Evolutionary conservation across 2,329 filamentous ascomycete species (phyloP), one percentile per base, ranked within the genome.

Genomic region (Cladosporium sp.): DNA sequence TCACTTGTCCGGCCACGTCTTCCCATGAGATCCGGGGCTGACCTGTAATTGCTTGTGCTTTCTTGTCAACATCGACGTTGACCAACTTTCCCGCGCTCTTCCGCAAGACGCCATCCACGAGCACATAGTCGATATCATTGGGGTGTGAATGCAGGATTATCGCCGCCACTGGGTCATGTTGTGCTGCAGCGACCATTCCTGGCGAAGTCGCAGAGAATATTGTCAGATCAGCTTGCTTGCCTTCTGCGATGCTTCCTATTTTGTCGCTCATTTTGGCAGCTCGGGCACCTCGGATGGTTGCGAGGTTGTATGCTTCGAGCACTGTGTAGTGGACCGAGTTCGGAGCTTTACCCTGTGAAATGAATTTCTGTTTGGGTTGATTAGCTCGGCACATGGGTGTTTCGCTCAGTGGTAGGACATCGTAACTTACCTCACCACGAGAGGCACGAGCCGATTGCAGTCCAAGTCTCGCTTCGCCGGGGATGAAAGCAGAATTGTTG

Each of bases 231-330:
- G 80, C 80, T 34, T 69, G 66, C 59, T 76, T 76, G 0, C 78
- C 78, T 12, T 73, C 74, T n/a, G 67, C 67, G 37, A 83, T 69
- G 17, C 71, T 74, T 0, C 79, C 80, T 22, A 80, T 69, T 44
- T 74, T 62, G 9, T 71, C 64, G 19, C 71, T 71, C 71, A 80
- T 70, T 1, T 74, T 71, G 3, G 74, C 66, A 0, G 77, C 76
- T 56, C 71, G 66, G 0, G 78, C 78, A 0, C 77, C 78, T 1
- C 70, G 67, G n/a, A 81, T 72, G 0, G 78, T 82, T 0, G 70
- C 78, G 5, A 82, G 71, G 60, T 81, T 80, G 64, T 78, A 81
- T 2, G 71, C 77, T 37, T 79, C 72, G 44, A 76, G 71, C 0
- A 73, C 74, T 0, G 68, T 69, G 28, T 71, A 64, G 22, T 67